Conservation (phyloP, 148 eudicot species). For the Oxyria digyna region DNA sequence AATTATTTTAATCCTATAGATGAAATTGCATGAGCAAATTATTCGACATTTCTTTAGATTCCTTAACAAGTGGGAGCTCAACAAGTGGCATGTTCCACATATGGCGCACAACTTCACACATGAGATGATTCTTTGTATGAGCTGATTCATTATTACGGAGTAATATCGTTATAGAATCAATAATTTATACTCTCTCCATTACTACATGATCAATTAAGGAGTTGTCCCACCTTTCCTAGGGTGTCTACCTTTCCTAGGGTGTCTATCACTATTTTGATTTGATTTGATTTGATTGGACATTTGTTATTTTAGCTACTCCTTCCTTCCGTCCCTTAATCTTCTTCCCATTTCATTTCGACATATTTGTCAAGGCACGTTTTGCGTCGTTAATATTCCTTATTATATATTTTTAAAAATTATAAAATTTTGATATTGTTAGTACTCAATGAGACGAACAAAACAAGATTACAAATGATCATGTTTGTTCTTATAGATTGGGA, state of each 20-base stretch:
- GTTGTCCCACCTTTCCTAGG: background rate
- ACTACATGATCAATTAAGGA: background rate
- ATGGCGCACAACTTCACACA: background rate
- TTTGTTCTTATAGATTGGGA: too few species aligned
- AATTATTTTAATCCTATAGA: background rate
- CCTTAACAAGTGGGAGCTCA: background rate
- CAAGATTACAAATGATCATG: too few species aligned
- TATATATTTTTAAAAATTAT: too few species aligned
- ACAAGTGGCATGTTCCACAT: background rate
- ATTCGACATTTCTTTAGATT: background rate
- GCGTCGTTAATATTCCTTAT: too few species aligned
- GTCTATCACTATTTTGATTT: background rate
- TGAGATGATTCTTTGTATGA: slow-evolving; percentile 3
- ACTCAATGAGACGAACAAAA: too few species aligned
- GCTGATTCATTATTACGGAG: background rate
- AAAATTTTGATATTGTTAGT: too few species aligned
- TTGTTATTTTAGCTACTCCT: too few species aligned
- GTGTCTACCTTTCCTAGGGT: too few species aligned
- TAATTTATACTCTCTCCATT: background rate
- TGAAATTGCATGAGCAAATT: background rate
- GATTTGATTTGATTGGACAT: background rate
- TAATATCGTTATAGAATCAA: background rate
- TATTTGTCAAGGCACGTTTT: too few species aligned
- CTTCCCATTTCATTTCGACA: too few species aligned
- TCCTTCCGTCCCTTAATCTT: too few species aligned